Percentiles rank a stretch among this genome's conserved stretches.
Conservation (phyloP, 345 rosid species). For the Rhodamnia argentea region DNA sequence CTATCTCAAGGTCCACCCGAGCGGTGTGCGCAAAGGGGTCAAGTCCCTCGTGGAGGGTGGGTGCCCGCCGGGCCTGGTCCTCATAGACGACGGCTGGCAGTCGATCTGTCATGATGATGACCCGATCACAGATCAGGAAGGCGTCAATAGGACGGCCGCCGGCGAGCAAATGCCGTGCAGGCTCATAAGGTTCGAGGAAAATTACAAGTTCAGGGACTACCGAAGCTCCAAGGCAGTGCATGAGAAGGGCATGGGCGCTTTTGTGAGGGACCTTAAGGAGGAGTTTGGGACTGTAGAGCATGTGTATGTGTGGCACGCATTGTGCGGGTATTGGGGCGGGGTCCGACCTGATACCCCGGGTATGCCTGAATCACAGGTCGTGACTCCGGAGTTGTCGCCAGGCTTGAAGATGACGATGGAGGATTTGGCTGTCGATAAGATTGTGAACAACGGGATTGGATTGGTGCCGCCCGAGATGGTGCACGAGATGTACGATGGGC, state of each 20-base stretch:
- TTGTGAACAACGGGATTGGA: conserved; percentile 52
- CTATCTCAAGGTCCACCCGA: conserved; percentile 75
- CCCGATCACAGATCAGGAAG: conserved; percentile 49
- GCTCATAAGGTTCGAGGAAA: conserved; percentile 66
- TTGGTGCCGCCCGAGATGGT: conserved; percentile 61
- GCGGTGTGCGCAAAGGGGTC: conserved; percentile 59
- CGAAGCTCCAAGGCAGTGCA: conserved; percentile 17
- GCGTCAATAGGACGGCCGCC: conserved; percentile 45
- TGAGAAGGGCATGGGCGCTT: conserved; percentile 68
- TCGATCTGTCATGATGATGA: conserved; percentile 70
- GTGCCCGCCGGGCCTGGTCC: conserved; percentile 74
- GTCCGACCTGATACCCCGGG: conserved; percentile 54
- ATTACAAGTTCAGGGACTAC: conserved; percentile 70
- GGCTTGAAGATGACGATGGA: conserved; percentile 70
- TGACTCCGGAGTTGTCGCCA: conserved; percentile 46
- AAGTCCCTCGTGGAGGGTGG: conserved; percentile 67
- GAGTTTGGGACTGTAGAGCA: conserved; percentile 63
- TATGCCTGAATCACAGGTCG: conserved; percentile 32
- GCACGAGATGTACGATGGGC: conserved; percentile 62
- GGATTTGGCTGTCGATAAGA: conserved; percentile 88
- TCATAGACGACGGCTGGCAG: conserved; percentile 96
- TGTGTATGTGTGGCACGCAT: conserved; percentile 91
- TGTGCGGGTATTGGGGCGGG: conserved; percentile 95
- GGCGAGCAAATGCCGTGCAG: conserved; percentile 96
- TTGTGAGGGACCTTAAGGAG: conserved; percentile 65